Conservation (phyloP, 352 stramenopile genomes). For the Phytophthora hybrid region DNA sequence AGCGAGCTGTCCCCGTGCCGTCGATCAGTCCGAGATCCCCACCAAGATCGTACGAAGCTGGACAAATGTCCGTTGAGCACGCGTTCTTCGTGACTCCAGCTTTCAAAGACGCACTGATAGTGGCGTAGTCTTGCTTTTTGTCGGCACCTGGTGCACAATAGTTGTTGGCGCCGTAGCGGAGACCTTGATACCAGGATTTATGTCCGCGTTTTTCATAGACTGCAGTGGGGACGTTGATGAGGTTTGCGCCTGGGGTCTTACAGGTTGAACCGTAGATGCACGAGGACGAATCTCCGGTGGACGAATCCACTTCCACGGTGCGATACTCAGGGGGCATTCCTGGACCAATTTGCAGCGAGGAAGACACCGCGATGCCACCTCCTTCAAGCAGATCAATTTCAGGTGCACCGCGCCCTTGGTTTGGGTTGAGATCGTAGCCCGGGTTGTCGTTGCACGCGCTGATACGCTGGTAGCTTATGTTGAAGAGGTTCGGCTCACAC, state of each 20-base stretch:
- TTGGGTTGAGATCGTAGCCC: conserved; percentile 90
- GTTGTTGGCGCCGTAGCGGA: conserved; percentile 64
- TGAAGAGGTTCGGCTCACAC: conserved; percentile 69
- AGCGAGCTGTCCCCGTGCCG: conserved; percentile 29
- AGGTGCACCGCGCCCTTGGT: conserved; percentile 85
- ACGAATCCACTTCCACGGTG: conserved; percentile 46
- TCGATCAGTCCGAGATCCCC: conserved; percentile 41
- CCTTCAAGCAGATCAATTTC: conserved; percentile 95
- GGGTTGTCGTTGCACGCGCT: conserved; percentile 91
- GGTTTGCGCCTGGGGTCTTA: conserved; percentile 57
- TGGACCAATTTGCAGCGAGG: conserved; percentile 84
- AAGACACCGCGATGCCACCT: conserved; percentile 76
- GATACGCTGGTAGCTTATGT: conserved; percentile 56
- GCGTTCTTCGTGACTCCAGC: conserved; percentile 40
- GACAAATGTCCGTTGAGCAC: conserved; percentile 36
- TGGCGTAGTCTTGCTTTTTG: conserved; percentile 25
- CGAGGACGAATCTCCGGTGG: conserved; percentile 30
- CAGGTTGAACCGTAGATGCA: conserved; percentile 57
- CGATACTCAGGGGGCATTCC: conserved; percentile 66
- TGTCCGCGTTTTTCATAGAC: conserved; percentile 54
- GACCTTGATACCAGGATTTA: conserved; percentile 68
- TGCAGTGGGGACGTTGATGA: conserved; percentile 33
- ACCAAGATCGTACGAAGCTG: conserved; percentile 44
- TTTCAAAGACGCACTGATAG: conserved; percentile 26
- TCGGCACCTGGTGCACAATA: conserved; percentile 35